phyloP scores from a whole-genome alignment of 169 alveolate genomes.

The Eimeria falciformis region DNA sequence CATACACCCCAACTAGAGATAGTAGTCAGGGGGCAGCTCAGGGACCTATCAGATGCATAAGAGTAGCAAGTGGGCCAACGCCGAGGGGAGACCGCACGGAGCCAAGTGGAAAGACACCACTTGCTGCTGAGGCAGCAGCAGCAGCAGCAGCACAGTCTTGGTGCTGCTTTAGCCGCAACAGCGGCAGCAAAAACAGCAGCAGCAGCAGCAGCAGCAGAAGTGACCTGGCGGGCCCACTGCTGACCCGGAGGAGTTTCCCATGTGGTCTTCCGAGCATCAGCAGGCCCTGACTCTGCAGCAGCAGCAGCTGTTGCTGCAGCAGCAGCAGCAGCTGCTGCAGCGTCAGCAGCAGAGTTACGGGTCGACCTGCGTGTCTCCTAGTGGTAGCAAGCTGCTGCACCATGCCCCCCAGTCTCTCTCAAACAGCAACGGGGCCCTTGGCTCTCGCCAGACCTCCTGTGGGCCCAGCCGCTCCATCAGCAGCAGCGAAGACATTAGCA shows the following conservation, averaged over 20 bases:
- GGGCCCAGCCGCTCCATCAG: conserved; percentile 48
- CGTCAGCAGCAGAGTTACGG: neutral
- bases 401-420: conserved; percentile 42
- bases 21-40: too few species aligned
- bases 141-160: conserved; percentile 47
- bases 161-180: conserved; percentile 15
- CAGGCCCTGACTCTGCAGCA: conserved; percentile 22
- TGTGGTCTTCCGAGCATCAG: conserved; percentile 12
- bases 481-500: conserved; percentile 49
- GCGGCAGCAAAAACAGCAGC: conserved; percentile 7
- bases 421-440: conserved; percentile 14
- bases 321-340: conserved; percentile 52
- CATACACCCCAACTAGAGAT: too few species aligned
- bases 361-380: too few species aligned
- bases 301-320: conserved; percentile 7
- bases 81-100: neutral
- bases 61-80: neutral
- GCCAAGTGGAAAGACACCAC: too few species aligned
- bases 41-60: too few species aligned
- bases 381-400: conserved; percentile 42
- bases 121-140: neutral
- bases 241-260: neutral
- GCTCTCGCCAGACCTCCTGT: conserved; percentile 12
- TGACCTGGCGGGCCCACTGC: neutral
- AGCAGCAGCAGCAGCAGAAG: neutral